Conservation (phyloP, 495 filamentous ascomycete species). For the Clavariopsis aquatica region DNA sequence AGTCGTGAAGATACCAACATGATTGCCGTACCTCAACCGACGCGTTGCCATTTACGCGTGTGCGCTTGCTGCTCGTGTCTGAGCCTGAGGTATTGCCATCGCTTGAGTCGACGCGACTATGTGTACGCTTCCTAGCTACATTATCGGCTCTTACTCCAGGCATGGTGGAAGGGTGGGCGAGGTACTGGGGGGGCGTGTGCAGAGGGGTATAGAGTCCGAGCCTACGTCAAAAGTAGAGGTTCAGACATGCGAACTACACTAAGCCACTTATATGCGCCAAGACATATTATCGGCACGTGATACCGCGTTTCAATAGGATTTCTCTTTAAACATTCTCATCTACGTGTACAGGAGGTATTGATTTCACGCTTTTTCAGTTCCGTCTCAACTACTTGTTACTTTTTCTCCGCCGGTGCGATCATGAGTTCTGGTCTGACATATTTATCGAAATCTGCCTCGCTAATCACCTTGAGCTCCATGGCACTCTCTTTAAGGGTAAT, state of each 20-base stretch:
- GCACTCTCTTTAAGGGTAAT: conserved; percentile 89
- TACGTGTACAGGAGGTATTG: conserved; percentile 10
- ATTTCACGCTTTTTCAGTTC: conserved; percentile 1
- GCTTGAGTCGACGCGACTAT: neutral
- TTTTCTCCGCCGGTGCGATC: conserved; percentile 72
- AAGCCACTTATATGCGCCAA: no score
- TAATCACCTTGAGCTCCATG: conserved; percentile 88
- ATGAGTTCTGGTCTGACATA: conserved; percentile 95
- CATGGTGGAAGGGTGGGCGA: conserved; percentile 14
- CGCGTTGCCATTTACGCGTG: conserved; percentile 34
- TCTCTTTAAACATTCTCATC: neutral
- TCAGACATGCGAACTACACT: neutral
- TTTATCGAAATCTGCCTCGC: conserved; percentile 86
- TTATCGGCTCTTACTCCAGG: conserved; percentile 10
- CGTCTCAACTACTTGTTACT: conserved; percentile 28
- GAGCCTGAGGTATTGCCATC: conserved; percentile 26
- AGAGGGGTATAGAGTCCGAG: neutral
- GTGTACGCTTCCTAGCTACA: neutral
- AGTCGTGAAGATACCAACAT: neutral
- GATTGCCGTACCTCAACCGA: conserved; percentile 6
- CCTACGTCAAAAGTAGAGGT: neutral
- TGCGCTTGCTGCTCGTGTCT: conserved; percentile 38
- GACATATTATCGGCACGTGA: neutral
- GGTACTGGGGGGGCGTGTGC: neutral
- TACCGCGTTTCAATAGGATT: neutral